phyloP scores from a whole-genome alignment of 768 basidiomycete genomes.

The Pulveroboletus ravenelii region DNA sequence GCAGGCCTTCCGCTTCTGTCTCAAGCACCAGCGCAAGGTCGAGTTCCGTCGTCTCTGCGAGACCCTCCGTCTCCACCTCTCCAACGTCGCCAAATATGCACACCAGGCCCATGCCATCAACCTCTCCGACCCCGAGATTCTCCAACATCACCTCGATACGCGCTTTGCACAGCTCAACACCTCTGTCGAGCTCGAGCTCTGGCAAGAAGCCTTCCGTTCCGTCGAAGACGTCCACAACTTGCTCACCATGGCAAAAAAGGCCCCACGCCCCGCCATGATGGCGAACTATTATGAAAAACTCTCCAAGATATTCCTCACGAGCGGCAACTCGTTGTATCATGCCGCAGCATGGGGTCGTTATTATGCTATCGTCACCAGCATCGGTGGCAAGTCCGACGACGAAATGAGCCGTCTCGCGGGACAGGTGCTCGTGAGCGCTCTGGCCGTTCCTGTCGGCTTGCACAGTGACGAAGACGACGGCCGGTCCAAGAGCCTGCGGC shows the following conservation, averaged over 20 bases:
- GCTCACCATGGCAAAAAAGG: slow-evolving; percentile 88
- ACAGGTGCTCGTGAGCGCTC: slow-evolving; percentile 86
- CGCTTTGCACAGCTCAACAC: slow-evolving; percentile 96
- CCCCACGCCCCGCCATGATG: slow-evolving; percentile 94
- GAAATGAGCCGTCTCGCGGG: slow-evolving; percentile 79
- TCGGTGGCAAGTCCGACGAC: slow-evolving; percentile 72
- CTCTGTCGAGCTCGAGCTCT: slow-evolving; percentile 95
- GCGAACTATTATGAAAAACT: slow-evolving; percentile 98
- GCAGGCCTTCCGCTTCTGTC: slow-evolving; percentile 96
- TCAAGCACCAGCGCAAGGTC: slow-evolving; percentile 89
- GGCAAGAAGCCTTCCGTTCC: slow-evolving; percentile 98
- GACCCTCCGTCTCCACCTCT: slow-evolving; percentile 88
- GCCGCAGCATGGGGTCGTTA: slow-evolving; percentile 94
- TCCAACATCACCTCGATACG: slow-evolving; percentile 93
- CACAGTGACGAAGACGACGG: slow-evolving; percentile 48
- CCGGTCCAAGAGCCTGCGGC: slow-evolving; percentile 67
- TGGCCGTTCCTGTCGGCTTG: slow-evolving; percentile 84
- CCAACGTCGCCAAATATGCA: slow-evolving; percentile 92
- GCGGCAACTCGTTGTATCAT: slow-evolving; percentile 91
- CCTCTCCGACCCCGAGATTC: slow-evolving; percentile 89
- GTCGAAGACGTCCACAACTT: slow-evolving; percentile 98
- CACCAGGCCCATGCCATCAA: slow-evolving; percentile 94
- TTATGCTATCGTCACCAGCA: slow-evolving; percentile 63
- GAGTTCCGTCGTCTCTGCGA: slow-evolving; percentile 97
- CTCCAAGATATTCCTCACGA: slow-evolving; percentile 93